These are phyloP conservation scores for Lachnellula hyalina DNA, from an alignment of 2,329 filamentous ascomycete species.

Conservation along the genomic window DNA sequence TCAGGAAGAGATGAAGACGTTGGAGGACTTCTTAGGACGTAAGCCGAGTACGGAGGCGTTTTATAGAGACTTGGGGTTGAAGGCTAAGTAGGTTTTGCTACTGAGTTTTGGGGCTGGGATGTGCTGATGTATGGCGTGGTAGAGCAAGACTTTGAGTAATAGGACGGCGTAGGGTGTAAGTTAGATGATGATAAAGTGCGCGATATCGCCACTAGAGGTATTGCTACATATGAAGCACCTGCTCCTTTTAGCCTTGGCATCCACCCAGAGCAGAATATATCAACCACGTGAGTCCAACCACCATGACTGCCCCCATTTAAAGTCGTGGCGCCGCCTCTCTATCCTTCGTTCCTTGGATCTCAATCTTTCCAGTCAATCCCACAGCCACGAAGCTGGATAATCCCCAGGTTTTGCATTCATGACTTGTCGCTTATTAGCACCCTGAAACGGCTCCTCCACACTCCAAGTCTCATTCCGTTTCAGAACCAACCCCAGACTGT, in stretches of 20 bases:
- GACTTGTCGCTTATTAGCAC: neutral
- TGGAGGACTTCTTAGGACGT: conserved; percentile 73
- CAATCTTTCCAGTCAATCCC: too few species aligned
- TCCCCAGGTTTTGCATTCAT: too few species aligned
- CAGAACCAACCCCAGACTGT: neutral
- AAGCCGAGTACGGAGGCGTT: conserved; percentile 75
- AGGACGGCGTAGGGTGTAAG: neutral
- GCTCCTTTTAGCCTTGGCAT: too few species aligned
- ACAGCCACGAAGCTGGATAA: too few species aligned
- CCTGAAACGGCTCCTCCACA: neutral
- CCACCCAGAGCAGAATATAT: too few species aligned
- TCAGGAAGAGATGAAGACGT: conserved; percentile 73
- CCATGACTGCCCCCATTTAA: too few species aligned
- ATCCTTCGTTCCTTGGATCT: too few species aligned
- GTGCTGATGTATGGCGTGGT: neutral
- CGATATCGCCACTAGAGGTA: neutral
- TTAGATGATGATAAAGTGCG: neutral
- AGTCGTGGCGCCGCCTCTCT: too few species aligned
- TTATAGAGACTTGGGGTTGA: conserved; percentile 66
- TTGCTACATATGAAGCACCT: too few species aligned
- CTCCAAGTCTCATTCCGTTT: neutral
- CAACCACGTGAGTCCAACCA: too few species aligned
- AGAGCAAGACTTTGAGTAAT: neutral
- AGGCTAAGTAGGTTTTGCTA: neutral
- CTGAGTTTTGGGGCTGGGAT: neutral